phyloP scores from a whole-genome alignment of 257 asterid species.

The Nicotiana knightiana region DNA sequence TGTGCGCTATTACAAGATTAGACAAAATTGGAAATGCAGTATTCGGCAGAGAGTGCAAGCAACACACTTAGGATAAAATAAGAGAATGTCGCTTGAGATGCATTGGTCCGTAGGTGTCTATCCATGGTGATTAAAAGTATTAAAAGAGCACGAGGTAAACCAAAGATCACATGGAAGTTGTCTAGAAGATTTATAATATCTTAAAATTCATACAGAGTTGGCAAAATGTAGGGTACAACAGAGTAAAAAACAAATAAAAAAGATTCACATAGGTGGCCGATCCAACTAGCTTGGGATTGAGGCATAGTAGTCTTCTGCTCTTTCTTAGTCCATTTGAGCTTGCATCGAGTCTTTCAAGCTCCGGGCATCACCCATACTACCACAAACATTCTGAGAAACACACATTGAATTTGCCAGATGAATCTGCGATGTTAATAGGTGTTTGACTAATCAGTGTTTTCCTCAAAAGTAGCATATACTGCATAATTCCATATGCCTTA shows the following conservation, averaged over 20 bases:
- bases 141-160: not conserved
- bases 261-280: not conserved
- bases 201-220: not conserved
- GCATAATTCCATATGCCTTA: not conserved
- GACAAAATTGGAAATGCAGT: too few species aligned
- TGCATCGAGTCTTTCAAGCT: not conserved
- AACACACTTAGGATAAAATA: too few species aligned
- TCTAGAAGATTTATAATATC: not conserved
- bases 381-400: not conserved
- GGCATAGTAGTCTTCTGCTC: not conserved
- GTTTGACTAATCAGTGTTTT: not conserved
- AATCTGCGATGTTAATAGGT: not conserved
- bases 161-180: not conserved
- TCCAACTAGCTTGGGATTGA: too few species aligned
- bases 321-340: not conserved
- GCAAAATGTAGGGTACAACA: not conserved
- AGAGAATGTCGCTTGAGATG: too few species aligned
- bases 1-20: too few species aligned
- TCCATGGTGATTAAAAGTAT: not conserved
- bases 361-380: not conserved
- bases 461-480: not conserved
- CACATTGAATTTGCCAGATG: not conserved
- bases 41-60: too few species aligned
- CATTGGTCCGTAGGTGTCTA: not conserved
- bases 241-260: not conserved